Evolutionary conservation across 768 basidiomycete genomes (phyloP), one percentile per base, ranked within the genome.

Genomic region (Podaxis sp.): DNA sequence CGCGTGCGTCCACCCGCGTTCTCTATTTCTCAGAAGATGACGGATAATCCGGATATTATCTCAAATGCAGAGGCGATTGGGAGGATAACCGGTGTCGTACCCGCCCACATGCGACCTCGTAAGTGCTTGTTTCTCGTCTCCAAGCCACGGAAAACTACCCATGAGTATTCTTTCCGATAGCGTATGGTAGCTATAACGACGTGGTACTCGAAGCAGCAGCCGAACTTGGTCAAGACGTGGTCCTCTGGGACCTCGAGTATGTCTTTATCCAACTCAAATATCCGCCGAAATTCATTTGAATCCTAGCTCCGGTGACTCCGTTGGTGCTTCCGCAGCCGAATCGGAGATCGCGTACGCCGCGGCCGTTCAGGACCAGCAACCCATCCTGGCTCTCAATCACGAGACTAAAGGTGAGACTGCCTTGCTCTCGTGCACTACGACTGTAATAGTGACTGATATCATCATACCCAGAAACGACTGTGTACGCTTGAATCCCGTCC

Each of bases 141-240:
- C 32, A 7, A 32, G 32, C 2, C 7, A 2, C 32, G 32, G 32
- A 9, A 6, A 32, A 32, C 2, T 32, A 7, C 32, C 32, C 32
- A 32, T 3, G 32, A 32, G 14, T 16, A 14, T 6, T 25, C 10
- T 23, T 14, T 25, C 23, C 23, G 2, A 11, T 50, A 74, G 74
- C 77, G 2, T 78, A 72, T 58, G 77, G 77, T 3, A 69, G 65
- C 28, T 73, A 71, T 66, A 76, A 77, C 55, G 65, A 73, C 50
- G 44, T 62, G 1, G 75, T 76, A 16, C 64, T 66, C 6, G 52
- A 64, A 25, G 72, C 64, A 14, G 64, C 70, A 14, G 60, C 47
- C 13, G 52, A 51, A 2, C 67, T 67, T 28, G 68, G 67, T 5
- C 71, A 73, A 57, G 63, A 59, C 5, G 54, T 73, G 1, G 68